Evolutionary conservation across 78 protist genomes (phyloP).

Genomic region (Dictyostelium purpureum): DNA sequence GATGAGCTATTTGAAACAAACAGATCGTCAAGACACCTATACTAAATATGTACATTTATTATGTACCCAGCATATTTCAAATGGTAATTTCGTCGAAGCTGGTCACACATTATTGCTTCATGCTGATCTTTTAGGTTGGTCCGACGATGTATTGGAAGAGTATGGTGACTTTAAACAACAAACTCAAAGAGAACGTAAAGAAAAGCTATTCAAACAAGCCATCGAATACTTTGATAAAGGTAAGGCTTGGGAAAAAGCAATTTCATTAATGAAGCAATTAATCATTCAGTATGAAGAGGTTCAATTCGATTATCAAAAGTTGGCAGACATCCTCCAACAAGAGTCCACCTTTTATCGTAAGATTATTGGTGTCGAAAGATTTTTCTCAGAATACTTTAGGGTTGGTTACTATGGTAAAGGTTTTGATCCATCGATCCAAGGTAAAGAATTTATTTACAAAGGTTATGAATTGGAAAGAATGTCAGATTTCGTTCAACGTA

Average conservation of each 20-base stretch:
- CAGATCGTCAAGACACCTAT: conserved; percentile 83
- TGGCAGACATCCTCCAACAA: conserved; percentile 67
- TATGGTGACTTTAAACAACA: neutral
- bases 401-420: conserved; percentile 88
- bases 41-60: conserved; percentile 79
- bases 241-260: conserved; percentile 87
- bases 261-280: conserved; percentile 28
- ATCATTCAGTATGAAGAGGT: conserved; percentile 62
- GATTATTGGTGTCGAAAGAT: conserved; percentile 74
- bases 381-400: conserved; percentile 84
- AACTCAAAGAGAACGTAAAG: conserved; percentile 57
- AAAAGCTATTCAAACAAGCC: conserved; percentile 26
- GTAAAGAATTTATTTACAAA: conserved; percentile 84
- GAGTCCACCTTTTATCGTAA: conserved; percentile 74
- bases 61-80: conserved; percentile 74
- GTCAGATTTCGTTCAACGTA: conserved; percentile 73
- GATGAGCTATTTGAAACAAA: conserved; percentile 79
- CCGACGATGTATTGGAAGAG: conserved; percentile 15
- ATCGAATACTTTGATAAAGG: conserved; percentile 86
- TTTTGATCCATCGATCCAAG: conserved; percentile 72
- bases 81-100: conserved; percentile 78
- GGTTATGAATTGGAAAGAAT: conserved; percentile 80
- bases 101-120: conserved; percentile 78
- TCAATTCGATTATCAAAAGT: conserved; percentile 62
- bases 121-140: conserved; percentile 79